Evolutionary conservation across 1,139 yeast species (phyloP), one percentile per base, ranked within the genome.

Genomic region (Neolecta irregularis): DNA sequence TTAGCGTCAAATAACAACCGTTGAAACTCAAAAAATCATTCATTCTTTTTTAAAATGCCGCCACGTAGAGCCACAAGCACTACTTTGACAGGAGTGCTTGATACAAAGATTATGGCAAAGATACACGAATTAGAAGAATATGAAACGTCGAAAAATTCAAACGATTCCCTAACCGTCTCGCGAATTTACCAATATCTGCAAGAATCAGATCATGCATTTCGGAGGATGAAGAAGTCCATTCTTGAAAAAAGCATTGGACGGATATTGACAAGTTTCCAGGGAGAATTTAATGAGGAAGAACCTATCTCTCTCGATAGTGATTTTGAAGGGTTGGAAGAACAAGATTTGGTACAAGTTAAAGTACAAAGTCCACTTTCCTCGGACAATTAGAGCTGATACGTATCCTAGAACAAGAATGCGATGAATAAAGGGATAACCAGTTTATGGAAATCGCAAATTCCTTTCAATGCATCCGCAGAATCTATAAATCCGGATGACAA

Each of bases 371-470:
- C n/a, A n/a, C n/a, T n/a, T n/a, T n/a, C n/a, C n/a, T n/a, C n/a
- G n/a, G n/a, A n/a, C n/a, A n/a, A n/a, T n/a, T n/a, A n/a, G n/a
- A n/a, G n/a, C n/a, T n/a, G n/a, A 28, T 12, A 12, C 9, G 13
- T 15, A 11, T 13, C 9, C 5, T 17, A 43, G 46, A 39, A 40
- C 20, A 33, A 61, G 3, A 83, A 81, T 48, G 61, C 69, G 3
- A 65, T 80, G 57, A 85, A 85, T 53, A 79, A 74, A 49, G 70
- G 77, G 18, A 77, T 83, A 2, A 77, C 76, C 0, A 65, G 72
- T 12, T 55, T 73, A 35, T 83, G 94, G 95, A 65, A 63, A 35
- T 48, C 28, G 5, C 42, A 40, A 13, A 30, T 11, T 5, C 21
- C 25, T 15, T 26, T 5, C 26, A 41, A 34, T 6, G 44, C 41